Evolutionary conservation across 345 rosid genomes (phyloP).

Genomic region (Ceriops decandra): DNA sequence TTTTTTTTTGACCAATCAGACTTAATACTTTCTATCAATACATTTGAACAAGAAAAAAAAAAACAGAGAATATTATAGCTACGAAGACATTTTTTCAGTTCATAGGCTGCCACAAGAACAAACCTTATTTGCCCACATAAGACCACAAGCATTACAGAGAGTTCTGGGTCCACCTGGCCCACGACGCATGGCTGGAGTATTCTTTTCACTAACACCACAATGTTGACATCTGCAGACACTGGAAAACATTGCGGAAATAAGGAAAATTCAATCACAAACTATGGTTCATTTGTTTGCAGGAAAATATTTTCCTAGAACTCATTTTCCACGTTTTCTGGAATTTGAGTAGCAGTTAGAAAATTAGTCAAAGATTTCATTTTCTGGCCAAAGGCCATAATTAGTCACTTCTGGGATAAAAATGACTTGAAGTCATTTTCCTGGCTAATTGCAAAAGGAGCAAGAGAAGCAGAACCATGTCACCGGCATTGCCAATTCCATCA

Average conservation of each 20-base stretch:
- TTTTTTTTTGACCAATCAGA: background rate
- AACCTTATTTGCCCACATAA: constrained; percentile 88
- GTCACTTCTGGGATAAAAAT: background rate
- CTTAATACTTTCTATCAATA: background rate
- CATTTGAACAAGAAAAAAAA: background rate
- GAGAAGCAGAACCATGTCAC: no score
- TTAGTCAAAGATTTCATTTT: no score
- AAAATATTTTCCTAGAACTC: no score
- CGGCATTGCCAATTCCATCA: no score
- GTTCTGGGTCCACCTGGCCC: constrained; percentile 87
- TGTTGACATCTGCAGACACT: constrained; percentile 58
- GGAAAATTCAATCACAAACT: background rate
- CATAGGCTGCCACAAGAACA: constrained; percentile 4
- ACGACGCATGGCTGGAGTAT: constrained; percentile 78
- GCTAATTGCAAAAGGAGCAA: no score
- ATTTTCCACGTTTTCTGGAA: no score
- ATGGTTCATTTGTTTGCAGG: no score
- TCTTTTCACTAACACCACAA: constrained; percentile 63
- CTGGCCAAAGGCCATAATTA: no score
- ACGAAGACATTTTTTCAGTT: background rate
- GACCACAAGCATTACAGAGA: constrained; percentile 74
- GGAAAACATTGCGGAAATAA: constrained; percentile 17
- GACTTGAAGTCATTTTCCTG: no score
- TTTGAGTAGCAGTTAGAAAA: no score
- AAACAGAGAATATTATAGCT: background rate